A percentile compares a stretch with the other conserved stretches of the same genome.
Evolutionary conservation across 202 grass and related monocot genomes (phyloP).

Genomic region (Setaria viridis): DNA sequence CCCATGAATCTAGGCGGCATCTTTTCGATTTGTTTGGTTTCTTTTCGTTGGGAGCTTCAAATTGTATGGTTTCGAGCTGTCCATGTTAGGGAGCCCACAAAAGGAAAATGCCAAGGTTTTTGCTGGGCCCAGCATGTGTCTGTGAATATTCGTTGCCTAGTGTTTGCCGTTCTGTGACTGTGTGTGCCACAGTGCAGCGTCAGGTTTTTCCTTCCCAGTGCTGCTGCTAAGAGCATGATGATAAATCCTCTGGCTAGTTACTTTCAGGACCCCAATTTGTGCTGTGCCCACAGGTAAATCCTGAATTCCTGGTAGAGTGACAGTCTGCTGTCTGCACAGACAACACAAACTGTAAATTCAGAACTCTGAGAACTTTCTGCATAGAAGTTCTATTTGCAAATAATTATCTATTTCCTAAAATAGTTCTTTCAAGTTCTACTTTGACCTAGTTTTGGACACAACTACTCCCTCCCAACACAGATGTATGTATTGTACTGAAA

Average conservation of each 20-base stretch:
- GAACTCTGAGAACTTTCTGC: background rate
- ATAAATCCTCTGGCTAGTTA: conserved; percentile 31
- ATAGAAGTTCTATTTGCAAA: background rate
- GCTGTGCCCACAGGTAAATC: background rate
- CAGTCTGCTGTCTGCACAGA: conserved; percentile 25
- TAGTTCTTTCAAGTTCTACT: background rate
- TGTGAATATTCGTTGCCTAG: conserved; percentile 47
- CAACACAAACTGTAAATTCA: conserved; percentile 44
- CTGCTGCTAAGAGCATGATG: background rate
- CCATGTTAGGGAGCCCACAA: conserved; percentile 62
- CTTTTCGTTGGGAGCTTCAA: conserved; percentile 53
- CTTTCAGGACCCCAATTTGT: conserved; percentile 32
- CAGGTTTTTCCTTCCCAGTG: conserved; percentile 34
- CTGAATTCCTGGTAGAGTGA: conserved; percentile 10
- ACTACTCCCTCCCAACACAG: background rate
- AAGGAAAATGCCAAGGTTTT: conserved; percentile 49
- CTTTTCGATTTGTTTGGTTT: conserved; percentile 40
- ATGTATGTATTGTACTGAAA: background rate
- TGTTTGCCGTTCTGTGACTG: conserved; percentile 34
- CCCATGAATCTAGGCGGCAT: conserved; percentile 58
- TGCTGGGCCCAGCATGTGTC: conserved; percentile 41
- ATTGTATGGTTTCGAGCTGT: conserved; percentile 55
- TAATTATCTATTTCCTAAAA: background rate
- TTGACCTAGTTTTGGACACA: background rate
- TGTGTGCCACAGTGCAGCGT: background rate